Evolutionary conservation across 2,329 filamentous ascomycete genomes (phyloP), one percentile per base, ranked within the genome.

Genomic region (Triangularia setosa): DNA sequence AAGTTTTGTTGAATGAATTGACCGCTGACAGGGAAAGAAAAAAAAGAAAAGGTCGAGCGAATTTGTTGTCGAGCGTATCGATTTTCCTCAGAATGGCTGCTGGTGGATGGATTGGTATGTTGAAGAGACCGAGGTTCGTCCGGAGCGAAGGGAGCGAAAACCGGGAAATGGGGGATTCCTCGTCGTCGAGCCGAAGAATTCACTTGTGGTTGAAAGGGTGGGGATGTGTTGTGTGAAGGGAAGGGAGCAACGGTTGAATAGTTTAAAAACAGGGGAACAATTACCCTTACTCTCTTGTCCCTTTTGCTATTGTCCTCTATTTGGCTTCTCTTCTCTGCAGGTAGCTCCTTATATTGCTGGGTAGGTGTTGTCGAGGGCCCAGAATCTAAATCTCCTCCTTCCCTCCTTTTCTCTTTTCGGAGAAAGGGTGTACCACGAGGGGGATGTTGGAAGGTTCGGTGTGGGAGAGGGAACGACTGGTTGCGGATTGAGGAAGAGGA

Each of bases 381-480:
- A 68, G 70, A 66, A 66, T 71, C 68, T 69, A 68, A 66, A 67
- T 73, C 69, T 72, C 72, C 69, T 74, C 72, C 73, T 75, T 74
- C 74, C 73, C 70, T 73, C 72, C 71, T 69, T 70, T 74, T 72
- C 72, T 72, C 70, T 40, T 64, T 63, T 40, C 58, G 33, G 65
- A 73, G 70, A 73, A 73, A 74, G 70, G 69, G 72, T 74, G 71
- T 69, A 55, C 62, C 65, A 71, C 68, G 69, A 24, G 64, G 69
- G 66, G 69, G 60, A 52, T 72, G 65, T 72, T 71, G 79, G 81
- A 83, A 79, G 78, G 79, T 77, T 75, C 75, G 76, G 76, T 76
- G 79, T 75, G 78, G 78, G 79, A 78, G 79, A 81, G 79, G 77
- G 79, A 84, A 84, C 79, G 81, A 83, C 80, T 83, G 80, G 80